These are phyloP conservation scores for Diplotaxis tenuifolia DNA, from an alignment of 345 rosid species.

Conservation along the genomic window DNA sequence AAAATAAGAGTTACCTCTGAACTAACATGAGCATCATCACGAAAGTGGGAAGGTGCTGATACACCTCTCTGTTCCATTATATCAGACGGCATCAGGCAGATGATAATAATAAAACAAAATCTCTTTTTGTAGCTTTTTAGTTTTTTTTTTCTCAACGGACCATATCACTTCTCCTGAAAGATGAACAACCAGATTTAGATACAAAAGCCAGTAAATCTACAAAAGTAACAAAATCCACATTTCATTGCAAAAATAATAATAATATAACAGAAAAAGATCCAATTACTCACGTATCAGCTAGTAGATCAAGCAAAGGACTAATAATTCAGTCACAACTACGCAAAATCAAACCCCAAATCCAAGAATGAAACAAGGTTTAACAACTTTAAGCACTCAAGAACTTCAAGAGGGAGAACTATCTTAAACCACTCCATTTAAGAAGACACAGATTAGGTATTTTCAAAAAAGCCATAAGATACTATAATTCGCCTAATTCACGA, in stretches of 20 bases:
- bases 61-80: conserved; percentile 56
- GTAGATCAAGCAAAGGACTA: neutral
- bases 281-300: neutral
- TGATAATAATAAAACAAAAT: conserved; percentile 18
- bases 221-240: conserved; percentile 9
- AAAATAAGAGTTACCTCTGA: conserved; percentile 49
- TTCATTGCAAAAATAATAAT: neutral
- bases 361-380: conserved; percentile 21
- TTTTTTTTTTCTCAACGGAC: conserved; percentile 23
- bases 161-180: conserved; percentile 36
- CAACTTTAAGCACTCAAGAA: conserved; percentile 11
- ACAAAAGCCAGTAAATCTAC: neutral
- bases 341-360: conserved; percentile 5
- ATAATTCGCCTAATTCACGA: conserved; percentile 35
- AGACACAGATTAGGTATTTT: conserved; percentile 19
- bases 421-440: neutral
- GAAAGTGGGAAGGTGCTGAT: conserved; percentile 39
- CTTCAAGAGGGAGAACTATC: neutral
- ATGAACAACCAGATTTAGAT: neutral
- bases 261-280: neutral
- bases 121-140: conserved; percentile 18
- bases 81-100: conserved; percentile 58
- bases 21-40: conserved; percentile 44
- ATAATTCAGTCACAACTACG: neutral
- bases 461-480: conserved; percentile 10